Base-by-base conservation (phyloP, 2,329 filamentous ascomycete genomes). In the Didymella keratinophila region DNA sequence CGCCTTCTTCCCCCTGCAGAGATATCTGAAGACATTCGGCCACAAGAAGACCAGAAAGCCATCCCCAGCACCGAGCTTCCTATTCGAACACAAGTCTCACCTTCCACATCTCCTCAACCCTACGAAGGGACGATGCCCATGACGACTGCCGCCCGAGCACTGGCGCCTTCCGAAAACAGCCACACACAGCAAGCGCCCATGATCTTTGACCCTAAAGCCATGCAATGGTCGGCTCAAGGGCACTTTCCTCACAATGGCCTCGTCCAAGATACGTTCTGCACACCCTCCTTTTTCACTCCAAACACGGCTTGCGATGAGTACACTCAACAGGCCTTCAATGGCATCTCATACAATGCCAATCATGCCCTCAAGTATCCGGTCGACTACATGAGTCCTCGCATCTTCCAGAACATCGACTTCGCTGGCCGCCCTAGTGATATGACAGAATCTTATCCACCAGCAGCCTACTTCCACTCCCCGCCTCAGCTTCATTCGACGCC, bases 401-500 rank as follows among this genome's bases (percentile, higher is more conserved):
- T 65, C 16, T 73, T 69, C 54, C 52, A 55, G 36, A 64, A 42
- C 18, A 37, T 61, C 14, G 63, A 63, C 11, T 37, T 71, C 14
- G 51, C 48, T 32, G 58, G 62, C 20, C 30, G 70, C 30, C 59
- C 70, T 23, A 51, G 28, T n/a, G 48, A 61, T 47, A 50, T 52
- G 20, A 47, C 54, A 27, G 57, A 70, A 6, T 67, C 71, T 3
- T 73, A 72, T 47, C 74, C 75, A 2, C 73, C 75, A 12, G 62
- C 66, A 7, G 66, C 68, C 16, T 77, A 75, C 42, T 69, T 71
- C 18, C 64, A 75, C 21, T 65, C 72, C 18, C 72, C 73, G 12
- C 71, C 61, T 10, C 63, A 64, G 18, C 52, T 64, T 4, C 62
- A 66, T 21, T 69, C 71, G 34, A 45, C 58, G 2, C 58, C 66